Evolutionary conservation across 768 basidiomycete species (phyloP).

Genomic region (Gelatoporia subvermispora): DNA sequence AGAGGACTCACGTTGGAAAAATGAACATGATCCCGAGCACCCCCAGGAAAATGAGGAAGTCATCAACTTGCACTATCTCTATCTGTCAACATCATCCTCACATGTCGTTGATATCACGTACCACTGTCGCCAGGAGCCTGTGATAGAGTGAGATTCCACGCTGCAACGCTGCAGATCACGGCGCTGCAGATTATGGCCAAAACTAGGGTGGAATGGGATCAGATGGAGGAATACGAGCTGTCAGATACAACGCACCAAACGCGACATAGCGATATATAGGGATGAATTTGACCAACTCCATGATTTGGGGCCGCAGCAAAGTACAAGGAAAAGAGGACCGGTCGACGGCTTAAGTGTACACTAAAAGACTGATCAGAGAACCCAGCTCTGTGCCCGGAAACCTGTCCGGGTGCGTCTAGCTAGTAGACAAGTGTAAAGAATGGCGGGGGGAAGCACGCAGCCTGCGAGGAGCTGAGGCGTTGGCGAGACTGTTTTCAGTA

Average conservation of each 20-base stretch:
- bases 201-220: conserved; percentile 31
- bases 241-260: conserved; percentile 42
- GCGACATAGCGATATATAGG: conserved; percentile 52
- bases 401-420: conserved; percentile 24
- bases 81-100: background rate
- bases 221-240: too few species aligned
- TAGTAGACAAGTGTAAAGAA: too few species aligned
- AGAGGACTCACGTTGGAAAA: conserved; percentile 49
- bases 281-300: conserved; percentile 36
- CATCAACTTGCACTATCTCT: conserved; percentile 42
- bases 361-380: conserved; percentile 17
- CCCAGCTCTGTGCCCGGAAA: conserved; percentile 26
- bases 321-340: conserved; percentile 24
- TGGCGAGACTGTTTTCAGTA: too few species aligned
- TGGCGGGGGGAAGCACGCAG: too few species aligned
- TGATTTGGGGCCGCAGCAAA: conserved; percentile 23
- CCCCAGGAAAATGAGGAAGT: conserved; percentile 57
- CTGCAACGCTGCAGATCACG: conserved; percentile 57
- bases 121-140: conserved; percentile 29
- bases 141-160: conserved; percentile 62
- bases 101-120: background rate
- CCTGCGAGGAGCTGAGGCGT: too few species aligned
- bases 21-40: conserved; percentile 52
- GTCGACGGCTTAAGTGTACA: conserved; percentile 25
- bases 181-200: conserved; percentile 62